Conservation (phyloP, 768 basidiomycete species). For the Candolleomyces efflorescens region DNA sequence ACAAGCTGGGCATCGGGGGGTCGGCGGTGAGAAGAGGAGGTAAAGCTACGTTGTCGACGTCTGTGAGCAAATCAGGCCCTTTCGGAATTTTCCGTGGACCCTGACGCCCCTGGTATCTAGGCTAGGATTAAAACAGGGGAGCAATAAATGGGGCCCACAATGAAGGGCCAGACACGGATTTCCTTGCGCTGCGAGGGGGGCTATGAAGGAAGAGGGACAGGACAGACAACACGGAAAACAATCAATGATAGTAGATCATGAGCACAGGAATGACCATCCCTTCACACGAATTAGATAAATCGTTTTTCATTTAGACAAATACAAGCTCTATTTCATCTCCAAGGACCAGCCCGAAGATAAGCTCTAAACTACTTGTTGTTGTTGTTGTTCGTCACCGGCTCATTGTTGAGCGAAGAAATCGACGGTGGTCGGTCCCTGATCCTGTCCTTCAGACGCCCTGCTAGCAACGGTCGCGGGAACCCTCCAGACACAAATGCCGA, state of each 20-base stretch:
- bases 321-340: neutral
- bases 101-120: slow-evolving; percentile 6
- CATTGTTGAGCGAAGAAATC: neutral
- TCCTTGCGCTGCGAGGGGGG: too few species aligned
- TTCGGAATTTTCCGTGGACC: slow-evolving; percentile 24
- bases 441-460: slow-evolving; percentile 10
- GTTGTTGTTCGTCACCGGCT: neutral
- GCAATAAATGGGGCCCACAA: too few species aligned
- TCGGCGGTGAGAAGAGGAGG: slow-evolving; percentile 29
- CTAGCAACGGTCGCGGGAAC: slow-evolving; percentile 7
- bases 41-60: slow-evolving; percentile 19
- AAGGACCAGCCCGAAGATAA: neutral
- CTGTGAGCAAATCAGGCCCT: slow-evolving; percentile 19
- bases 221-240: too few species aligned
- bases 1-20: slow-evolving; percentile 65
- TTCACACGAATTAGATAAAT: neutral
- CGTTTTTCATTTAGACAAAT: neutral
- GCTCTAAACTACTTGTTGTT: neutral
- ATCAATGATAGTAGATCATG: neutral
- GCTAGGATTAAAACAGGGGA: neutral
- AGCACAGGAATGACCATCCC: neutral
- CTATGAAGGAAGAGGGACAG: too few species aligned
- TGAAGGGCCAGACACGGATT: too few species aligned
- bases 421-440: slow-evolving; percentile 9
- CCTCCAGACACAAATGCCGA: slow-evolving; percentile 8